Evolutionary conservation across 2,329 filamentous ascomycete genomes (phyloP).

Genomic region (Lachnellula hyalina): DNA sequence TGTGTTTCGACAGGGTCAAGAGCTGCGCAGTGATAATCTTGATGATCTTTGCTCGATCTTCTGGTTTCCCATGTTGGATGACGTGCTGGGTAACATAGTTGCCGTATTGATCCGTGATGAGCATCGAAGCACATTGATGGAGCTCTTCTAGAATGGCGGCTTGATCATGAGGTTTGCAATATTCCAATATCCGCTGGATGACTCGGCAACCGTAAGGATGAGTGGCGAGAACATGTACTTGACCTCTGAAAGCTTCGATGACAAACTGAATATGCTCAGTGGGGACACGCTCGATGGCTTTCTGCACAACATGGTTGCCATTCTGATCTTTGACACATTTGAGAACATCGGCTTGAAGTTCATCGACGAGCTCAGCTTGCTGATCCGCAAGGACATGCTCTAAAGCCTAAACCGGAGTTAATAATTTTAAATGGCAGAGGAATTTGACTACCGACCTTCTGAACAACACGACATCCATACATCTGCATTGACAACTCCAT

Average conservation of each 20-base stretch:
- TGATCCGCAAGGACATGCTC: constrained; percentile 91
- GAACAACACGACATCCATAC: constrained; percentile 93
- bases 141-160: constrained; percentile 72
- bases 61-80: constrained; percentile 68
- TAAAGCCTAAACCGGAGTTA: constrained; percentile 56
- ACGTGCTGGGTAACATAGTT: constrained; percentile 97
- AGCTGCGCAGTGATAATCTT: constrained; percentile 66
- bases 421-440: neutral
- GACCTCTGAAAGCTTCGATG: constrained; percentile 70
- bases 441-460: constrained; percentile 60
- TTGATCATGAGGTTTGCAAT: constrained; percentile 68
- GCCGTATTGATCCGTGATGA: constrained; percentile 84
- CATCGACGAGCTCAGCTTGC: constrained; percentile 75
- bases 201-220: constrained; percentile 89
- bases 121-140: constrained; percentile 61
- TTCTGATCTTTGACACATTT: constrained; percentile 81
- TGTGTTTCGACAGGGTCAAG: constrained; percentile 80
- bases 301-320: constrained; percentile 95
- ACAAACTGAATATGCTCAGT: constrained; percentile 78
- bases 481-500: constrained; percentile 75
- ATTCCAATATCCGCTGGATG: constrained; percentile 85
- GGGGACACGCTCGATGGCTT: constrained; percentile 78
- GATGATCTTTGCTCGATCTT: constrained; percentile 70
- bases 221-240: constrained; percentile 67
- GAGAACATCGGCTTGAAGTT: constrained; percentile 71